phyloP scores from a whole-genome alignment of 768 basidiomycete species.

The Tubosaeta sp. region DNA sequence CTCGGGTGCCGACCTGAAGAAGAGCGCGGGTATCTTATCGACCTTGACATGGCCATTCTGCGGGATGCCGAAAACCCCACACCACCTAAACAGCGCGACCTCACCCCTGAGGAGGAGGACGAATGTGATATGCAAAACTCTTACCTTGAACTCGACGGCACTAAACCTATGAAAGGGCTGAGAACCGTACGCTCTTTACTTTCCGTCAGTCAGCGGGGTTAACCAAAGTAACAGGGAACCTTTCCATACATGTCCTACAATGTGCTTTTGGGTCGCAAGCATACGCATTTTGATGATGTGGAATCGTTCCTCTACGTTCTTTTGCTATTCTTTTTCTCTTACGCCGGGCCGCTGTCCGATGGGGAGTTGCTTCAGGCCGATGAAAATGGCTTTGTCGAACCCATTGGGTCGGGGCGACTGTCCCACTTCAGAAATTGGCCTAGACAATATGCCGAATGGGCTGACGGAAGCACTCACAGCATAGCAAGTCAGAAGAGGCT shows the following conservation, averaged over 20 bases:
- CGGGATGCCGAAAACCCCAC: not conserved
- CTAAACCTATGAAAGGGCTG: not conserved
- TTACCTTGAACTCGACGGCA: not conserved
- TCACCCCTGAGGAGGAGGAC: too few species aligned
- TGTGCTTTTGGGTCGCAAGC: not conserved
- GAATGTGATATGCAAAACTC: not conserved
- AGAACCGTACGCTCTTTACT: not conserved
- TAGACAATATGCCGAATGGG: not conserved
- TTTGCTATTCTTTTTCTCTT: slow-evolving; percentile 12
- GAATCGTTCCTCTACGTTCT: slow-evolving; percentile 17
- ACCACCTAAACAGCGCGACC: not conserved
- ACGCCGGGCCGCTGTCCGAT: not conserved
- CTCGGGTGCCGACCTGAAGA: slow-evolving; percentile 13
- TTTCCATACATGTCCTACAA: slow-evolving; percentile 11
- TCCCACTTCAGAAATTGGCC: slow-evolving; percentile 8
- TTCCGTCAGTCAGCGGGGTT: too few species aligned
- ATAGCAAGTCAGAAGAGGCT: not conserved
- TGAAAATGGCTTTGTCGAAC: not conserved
- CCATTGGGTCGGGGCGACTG: not conserved
- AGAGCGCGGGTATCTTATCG: slow-evolving; percentile 28
- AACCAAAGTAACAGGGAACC: not conserved
- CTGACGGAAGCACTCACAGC: not conserved
- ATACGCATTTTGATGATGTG: slow-evolving; percentile 11
- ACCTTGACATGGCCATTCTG: slow-evolving; percentile 21
- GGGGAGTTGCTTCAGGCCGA: not conserved